Evolutionary conservation across 176 grass and related monocot genomes (phyloP), one percentile per base, ranked within the genome.

Genomic region (Bothriochloa decipiens): DNA sequence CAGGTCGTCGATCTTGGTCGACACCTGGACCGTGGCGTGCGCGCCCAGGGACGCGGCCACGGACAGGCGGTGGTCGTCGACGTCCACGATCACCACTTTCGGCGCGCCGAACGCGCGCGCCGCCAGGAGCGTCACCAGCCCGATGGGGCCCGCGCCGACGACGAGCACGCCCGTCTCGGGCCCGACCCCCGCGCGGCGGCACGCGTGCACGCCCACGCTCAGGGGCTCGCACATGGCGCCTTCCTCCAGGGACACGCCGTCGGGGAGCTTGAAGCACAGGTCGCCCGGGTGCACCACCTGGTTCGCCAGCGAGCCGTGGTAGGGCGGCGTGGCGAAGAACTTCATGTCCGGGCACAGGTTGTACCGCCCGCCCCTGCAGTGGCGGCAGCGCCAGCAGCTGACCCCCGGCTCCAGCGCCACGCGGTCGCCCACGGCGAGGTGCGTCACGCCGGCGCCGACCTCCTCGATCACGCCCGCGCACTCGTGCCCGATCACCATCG

Each of bases 201-300:
- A 93, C 25, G 96, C 92, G 84, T 98, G 96, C 4, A 98, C 81
- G 32, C 92, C 96, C 17, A 98, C 96, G 82, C 96, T 98, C 18
- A 98, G 96, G 1, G 96, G 96, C 91, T 98, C 96, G 76, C 96
- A 98, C 96, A 95, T 98, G 68, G 96, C 96, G 49, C 96, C 96
- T 26, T 98, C 96, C 85, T 98, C 96, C 79, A 95, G 81, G 65
- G 68, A 71, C 67, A 98, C 92, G 70, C 84, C 87, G 46, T 93
- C 87, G 6, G 96, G 95, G 64, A 98, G 89, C 89, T 93, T 95
- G 82, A 98, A 98, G 87, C 96, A 95, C 33, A 95, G 86, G 72
- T 98, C 96, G 0, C 70, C 96, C 12, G 96, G 96, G 69, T 98
- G 96, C 45, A 98, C 93, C 8, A 98, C 47, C 93, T 95, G 95